Evolutionary conservation across 495 filamentous ascomycete genomes (phyloP).

Genomic region (Aspergillus coremiiformis): DNA sequence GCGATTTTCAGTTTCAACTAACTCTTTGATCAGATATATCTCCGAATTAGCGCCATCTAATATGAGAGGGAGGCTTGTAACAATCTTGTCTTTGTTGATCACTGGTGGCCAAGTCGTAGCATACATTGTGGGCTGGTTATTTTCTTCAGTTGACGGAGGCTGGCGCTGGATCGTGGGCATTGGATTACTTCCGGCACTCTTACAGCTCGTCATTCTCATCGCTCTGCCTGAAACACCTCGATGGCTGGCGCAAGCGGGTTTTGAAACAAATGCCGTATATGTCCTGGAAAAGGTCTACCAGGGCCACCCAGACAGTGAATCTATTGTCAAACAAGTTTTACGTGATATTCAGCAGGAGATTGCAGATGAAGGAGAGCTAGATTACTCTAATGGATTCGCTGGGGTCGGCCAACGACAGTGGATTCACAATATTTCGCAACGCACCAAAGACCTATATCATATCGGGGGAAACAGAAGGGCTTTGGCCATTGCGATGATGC

Average conservation of each 20-base stretch:
- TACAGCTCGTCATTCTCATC: conserved; percentile 59
- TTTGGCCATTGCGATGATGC: conserved; percentile 72
- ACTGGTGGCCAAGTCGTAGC: conserved; percentile 81
- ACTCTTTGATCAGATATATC: conserved; percentile 50
- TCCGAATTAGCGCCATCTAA: conserved; percentile 73
- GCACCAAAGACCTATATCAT: conserved; percentile 48
- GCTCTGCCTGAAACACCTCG: conserved; percentile 79
- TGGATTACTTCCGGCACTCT: conserved; percentile 65
- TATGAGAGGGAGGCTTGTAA: conserved; percentile 69
- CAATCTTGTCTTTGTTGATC: conserved; percentile 70
- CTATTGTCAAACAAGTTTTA: conserved; percentile 49
- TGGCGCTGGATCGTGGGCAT: conserved; percentile 92
- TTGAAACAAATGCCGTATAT: conserved; percentile 48
- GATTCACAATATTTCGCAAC: conserved; percentile 29
- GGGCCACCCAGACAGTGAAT: conserved; percentile 32
- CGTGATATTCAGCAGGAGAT: conserved; percentile 63
- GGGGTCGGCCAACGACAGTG: too few relatives aligned
- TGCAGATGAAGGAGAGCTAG: conserved; percentile 49
- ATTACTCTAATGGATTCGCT: conserved; percentile 22
- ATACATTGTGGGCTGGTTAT: conserved; percentile 68
- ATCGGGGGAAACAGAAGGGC: conserved; percentile 67
- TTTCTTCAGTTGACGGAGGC: conserved; percentile 50
- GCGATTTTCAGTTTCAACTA: conserved; percentile 5
- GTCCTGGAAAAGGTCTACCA: conserved; percentile 62
- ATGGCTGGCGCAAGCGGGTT: conserved; percentile 69